Percentiles rank a stretch among this genome's conserved stretches.
Conservation (phyloP, 768 basidiomycete species). For the Pisolithus microcarpus region DNA sequence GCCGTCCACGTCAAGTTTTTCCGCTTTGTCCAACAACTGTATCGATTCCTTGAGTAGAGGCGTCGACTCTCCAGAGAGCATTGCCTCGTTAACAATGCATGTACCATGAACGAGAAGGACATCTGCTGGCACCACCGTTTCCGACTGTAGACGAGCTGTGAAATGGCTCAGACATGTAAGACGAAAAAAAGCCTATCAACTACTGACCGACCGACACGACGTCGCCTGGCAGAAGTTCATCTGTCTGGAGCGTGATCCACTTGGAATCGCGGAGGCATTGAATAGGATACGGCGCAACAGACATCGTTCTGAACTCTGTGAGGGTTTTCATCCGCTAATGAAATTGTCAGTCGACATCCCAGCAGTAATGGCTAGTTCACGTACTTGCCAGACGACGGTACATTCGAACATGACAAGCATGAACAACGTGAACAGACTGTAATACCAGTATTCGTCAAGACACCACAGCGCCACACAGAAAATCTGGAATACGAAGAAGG, state of each 20-base stretch:
- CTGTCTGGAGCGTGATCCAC: slow-evolving; percentile 78
- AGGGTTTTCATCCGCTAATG: slow-evolving; percentile 82
- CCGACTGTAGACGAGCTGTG: slow-evolving; percentile 59
- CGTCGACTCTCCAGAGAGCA: slow-evolving; percentile 98
- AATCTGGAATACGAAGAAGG: slow-evolving; percentile 98
- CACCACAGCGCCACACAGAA: slow-evolving; percentile 98
- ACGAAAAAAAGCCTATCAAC: slow-evolving; percentile 1
- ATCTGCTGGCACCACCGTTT: slow-evolving; percentile 90
- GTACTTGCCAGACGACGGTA: slow-evolving; percentile 96
- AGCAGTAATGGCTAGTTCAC: slow-evolving; percentile 13
- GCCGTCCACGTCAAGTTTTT: slow-evolving; percentile 79
- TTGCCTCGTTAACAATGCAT: slow-evolving; percentile 97
- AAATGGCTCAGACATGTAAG: slow-evolving; percentile 2
- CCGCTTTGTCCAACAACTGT: slow-evolving; percentile 67
- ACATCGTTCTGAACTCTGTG: slow-evolving; percentile 96
- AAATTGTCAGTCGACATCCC: background rate
- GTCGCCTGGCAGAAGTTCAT: slow-evolving; percentile 88
- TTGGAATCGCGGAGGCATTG: slow-evolving; percentile 70
- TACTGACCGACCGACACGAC: slow-evolving; percentile 71
- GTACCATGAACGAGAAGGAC: slow-evolving; percentile 88
- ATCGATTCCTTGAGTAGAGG: slow-evolving; percentile 95
- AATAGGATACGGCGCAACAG: slow-evolving; percentile 84
- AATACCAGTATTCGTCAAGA: slow-evolving; percentile 99
- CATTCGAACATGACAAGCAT: slow-evolving; percentile 99
- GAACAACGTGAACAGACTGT: slow-evolving; percentile 94